These are phyloP conservation scores for Trichoderma sp. DNA, from an alignment of 2,329 filamentous ascomycete species.

Conservation along the genomic window DNA sequence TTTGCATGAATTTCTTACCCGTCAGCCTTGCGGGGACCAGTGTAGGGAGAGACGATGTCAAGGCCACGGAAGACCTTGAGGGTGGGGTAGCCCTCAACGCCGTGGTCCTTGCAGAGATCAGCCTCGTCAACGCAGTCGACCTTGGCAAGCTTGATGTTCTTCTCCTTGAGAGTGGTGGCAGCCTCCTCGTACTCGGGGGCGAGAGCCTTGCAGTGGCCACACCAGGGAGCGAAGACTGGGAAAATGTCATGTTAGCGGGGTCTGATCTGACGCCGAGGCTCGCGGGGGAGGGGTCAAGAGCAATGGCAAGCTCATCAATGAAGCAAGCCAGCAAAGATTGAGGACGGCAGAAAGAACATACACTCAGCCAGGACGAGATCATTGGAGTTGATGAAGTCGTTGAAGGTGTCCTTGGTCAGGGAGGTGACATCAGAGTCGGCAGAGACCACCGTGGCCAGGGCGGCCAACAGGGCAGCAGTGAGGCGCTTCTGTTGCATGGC, in stretches of 20 bases:
- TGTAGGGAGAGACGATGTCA: slow-evolving; percentile 76
- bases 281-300: not conserved
- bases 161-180: slow-evolving; percentile 80
- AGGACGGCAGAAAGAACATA: slow-evolving; percentile 47
- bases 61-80: slow-evolving; percentile 96
- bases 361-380: slow-evolving; percentile 92
- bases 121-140: slow-evolving; percentile 93
- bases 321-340: not conserved
- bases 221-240: slow-evolving; percentile 91
- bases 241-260: slow-evolving; percentile 36
- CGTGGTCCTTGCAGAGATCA: slow-evolving; percentile 84
- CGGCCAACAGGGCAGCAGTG: slow-evolving; percentile 54
- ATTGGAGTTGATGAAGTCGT: slow-evolving; percentile 80
- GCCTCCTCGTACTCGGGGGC: slow-evolving; percentile 89
- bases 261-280: not conserved
- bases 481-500: slow-evolving; percentile 52
- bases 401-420: slow-evolving; percentile 83
- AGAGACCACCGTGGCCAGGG: slow-evolving; percentile 56
- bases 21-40: slow-evolving; percentile 83
- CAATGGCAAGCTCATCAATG: not conserved
- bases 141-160: slow-evolving; percentile 82
- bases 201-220: slow-evolving; percentile 97
- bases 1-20: slow-evolving; percentile 53
- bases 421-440: slow-evolving; percentile 79
- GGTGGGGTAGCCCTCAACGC: slow-evolving; percentile 96